These are phyloP conservation scores for Albugo candida DNA, from an alignment of 352 stramenopile genomes.

Conservation along the genomic window DNA sequence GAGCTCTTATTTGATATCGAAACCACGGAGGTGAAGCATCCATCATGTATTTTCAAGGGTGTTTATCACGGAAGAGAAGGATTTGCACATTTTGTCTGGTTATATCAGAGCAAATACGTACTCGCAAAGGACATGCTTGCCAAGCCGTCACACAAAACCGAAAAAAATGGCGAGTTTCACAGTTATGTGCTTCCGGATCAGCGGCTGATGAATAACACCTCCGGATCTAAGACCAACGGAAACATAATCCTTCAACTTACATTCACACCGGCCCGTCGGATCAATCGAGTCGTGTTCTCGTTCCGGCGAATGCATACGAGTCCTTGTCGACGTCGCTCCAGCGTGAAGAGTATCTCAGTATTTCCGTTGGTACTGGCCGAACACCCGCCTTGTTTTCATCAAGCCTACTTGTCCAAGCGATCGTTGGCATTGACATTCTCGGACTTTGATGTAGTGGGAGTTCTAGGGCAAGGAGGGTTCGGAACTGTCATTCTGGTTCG, in stretches of 20 bases:
- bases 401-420: conserved; percentile 64
- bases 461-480: conserved; percentile 62
- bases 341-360: conserved; percentile 19
- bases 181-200: conserved; percentile 31
- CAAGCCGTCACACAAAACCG: neutral
- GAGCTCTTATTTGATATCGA: conserved; percentile 73
- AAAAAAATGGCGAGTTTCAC: conserved; percentile 31
- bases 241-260: conserved; percentile 65
- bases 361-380: conserved; percentile 63
- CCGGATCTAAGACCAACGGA: conserved; percentile 44
- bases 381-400: conserved; percentile 60
- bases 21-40: conserved; percentile 41
- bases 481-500: conserved; percentile 68
- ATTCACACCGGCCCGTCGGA: conserved; percentile 58
- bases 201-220: conserved; percentile 53
- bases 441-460: conserved; percentile 68
- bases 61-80: conserved; percentile 74
- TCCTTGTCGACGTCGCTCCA: conserved; percentile 16
- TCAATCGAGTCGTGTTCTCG: conserved; percentile 67
- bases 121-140: conserved; percentile 20
- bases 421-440: conserved; percentile 67
- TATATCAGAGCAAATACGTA: conserved; percentile 68
- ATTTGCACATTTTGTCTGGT: conserved; percentile 62
- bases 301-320: conserved; percentile 46
- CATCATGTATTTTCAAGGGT: conserved; percentile 73